Evolutionary conservation across 1,139 yeast species (phyloP).

Genomic region (Nakaseomyces kungkrabaensis): DNA sequence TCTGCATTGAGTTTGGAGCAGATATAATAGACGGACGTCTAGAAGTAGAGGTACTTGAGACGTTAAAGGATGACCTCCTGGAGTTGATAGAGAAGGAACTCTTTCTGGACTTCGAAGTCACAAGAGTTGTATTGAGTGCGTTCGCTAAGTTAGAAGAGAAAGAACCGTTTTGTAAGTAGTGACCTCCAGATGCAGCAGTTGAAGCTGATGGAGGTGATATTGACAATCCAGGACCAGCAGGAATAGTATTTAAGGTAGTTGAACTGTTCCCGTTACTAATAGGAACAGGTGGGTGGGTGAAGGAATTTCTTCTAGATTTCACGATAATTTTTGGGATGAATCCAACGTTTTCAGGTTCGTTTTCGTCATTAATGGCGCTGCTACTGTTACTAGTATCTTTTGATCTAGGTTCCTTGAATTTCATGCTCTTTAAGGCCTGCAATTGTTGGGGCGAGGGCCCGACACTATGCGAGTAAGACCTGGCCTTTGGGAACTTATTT

Average conservation of each 20-base stretch:
- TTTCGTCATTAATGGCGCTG: background rate
- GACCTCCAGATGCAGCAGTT: constrained; percentile 4
- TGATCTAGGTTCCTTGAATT: background rate
- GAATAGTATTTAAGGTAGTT: background rate
- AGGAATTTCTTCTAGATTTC: constrained; percentile 28
- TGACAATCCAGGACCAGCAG: constrained; percentile 2
- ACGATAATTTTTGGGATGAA: constrained; percentile 29
- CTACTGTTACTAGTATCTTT: background rate
- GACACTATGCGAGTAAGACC: constrained; percentile 18
- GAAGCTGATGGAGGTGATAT: background rate
- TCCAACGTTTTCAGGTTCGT: constrained; percentile 16
- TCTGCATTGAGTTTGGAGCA: constrained; percentile 15
- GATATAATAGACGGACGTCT: constrained; percentile 22
- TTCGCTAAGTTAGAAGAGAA: constrained; percentile 13
- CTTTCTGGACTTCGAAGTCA: constrained; percentile 25
- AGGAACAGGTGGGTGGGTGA: constrained; percentile 8
- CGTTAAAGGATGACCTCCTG: constrained; percentile 26
- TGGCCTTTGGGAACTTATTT: constrained; percentile 15
- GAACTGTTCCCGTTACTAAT: background rate
- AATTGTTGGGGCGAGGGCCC: background rate
- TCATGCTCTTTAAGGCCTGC: background rate
- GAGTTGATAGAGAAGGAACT: constrained; percentile 27
- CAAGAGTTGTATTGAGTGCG: constrained; percentile 15
- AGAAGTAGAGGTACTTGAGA: constrained; percentile 12
- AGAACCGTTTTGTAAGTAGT: constrained; percentile 8